Base-by-base conservation (phyloP, 495 filamentous ascomycete species). In the Trichoderma orchidacearum region DNA sequence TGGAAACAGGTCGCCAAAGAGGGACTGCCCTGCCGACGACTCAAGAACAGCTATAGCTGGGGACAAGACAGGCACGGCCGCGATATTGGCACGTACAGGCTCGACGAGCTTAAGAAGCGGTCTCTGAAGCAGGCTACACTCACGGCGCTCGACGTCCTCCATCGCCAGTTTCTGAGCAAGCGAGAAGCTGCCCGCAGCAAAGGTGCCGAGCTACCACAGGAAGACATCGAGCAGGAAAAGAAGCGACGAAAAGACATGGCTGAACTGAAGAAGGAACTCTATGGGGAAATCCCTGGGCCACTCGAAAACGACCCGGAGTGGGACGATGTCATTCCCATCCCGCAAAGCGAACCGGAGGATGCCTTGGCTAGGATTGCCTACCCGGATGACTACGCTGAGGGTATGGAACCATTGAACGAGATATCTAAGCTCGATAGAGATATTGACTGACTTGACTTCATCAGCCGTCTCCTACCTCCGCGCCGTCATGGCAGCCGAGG, bases 291-390 rank as follows among this genome's bases (percentile, higher is more conserved):
- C 61, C 64, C 63, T 48, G 67, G 70, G 29, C 55, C 64, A 60
- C 90, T 95, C 68, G 73, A 79, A 53, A 68, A 73, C 53, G 81
- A 91, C 66, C 84, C 88, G 0, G 78, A 79, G 53, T 98, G 90
- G 90, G 80, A 86, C 58, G 86, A 91, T 68, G 72, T 98, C 34
- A 66, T 81, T 30, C 93, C 94, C 21, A 84, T 97, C 51, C 82
- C 86, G 5, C 81, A 91, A 62, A 79, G 91, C 61, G 93, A 97
- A 70, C 88, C 90, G 35, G 77, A 80, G 31, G 73, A 74, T 54
- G 89, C 91, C 9, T 78, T 98, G 60, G 93, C 92, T 3, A 80
- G 82, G 36, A 98, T 98, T 64, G 82, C 89, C 41, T 98, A 98
- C 68, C 80, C 82, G 0, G 79, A 83, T 7, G 85, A 90, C 52